These are phyloP conservation scores for Irpex rosettiformis DNA, from an alignment of 1,284 basidiomycete genomes.

Conservation along the genomic window DNA sequence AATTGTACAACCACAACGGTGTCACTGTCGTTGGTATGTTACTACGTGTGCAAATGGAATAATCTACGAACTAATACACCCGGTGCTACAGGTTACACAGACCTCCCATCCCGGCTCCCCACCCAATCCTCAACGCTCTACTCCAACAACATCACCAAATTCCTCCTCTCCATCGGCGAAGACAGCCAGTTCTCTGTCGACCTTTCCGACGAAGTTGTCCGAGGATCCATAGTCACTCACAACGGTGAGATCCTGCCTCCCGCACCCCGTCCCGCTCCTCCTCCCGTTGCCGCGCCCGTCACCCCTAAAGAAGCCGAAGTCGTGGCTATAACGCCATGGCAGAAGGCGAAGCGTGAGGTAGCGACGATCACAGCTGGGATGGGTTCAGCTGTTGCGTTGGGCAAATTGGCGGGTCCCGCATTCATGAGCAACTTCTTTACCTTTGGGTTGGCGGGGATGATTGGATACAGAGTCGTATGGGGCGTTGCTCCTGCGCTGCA, in stretches of 20 bases:
- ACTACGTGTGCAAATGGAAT: not conserved
- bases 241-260: conserved; percentile 65
- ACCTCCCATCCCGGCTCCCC: conserved; percentile 78
- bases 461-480: conserved; percentile 87
- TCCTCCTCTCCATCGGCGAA: conserved; percentile 70
- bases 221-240: conserved; percentile 76
- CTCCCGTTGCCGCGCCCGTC: conserved; percentile 49
- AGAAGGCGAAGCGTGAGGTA: conserved; percentile 72
- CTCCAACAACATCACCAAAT: conserved; percentile 88
- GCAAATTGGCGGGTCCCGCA: conserved; percentile 71
- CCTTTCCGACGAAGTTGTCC: conserved; percentile 78
- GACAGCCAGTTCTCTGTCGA: conserved; percentile 63
- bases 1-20: conserved; percentile 63
- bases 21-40: conserved; percentile 71
- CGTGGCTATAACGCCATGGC: conserved; percentile 76
- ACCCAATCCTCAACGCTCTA: conserved; percentile 85
- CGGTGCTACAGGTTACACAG: conserved; percentile 59
- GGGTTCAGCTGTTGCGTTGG: conserved; percentile 66
- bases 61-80: not conserved
- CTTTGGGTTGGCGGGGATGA: conserved; percentile 76
- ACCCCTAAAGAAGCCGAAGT: conserved; percentile 45
- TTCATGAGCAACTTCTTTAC: conserved; percentile 88
- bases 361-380: conserved; percentile 70
- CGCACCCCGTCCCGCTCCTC: conserved; percentile 59
- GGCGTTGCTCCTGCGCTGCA: conserved; percentile 82